phyloP scores from a whole-genome alignment of 2,329 filamentous ascomycete species.

The Graphiopsis chlorocephala region DNA sequence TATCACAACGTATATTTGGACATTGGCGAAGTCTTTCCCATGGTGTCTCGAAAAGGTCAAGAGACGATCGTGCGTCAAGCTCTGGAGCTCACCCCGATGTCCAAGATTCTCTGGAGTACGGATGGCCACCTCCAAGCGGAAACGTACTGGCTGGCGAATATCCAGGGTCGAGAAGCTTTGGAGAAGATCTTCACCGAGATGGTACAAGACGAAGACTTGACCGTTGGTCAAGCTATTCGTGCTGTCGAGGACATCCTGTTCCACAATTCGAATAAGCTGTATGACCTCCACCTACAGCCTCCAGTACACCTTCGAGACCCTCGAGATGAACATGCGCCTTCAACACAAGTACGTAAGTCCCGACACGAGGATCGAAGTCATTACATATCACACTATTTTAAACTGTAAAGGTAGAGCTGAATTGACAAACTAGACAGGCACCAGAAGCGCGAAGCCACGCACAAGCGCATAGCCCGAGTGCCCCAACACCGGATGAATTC shows the following conservation, averaged over 20 bases:
- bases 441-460: no score
- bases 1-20: constrained; percentile 81
- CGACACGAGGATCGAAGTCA: no score
- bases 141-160: constrained; percentile 69
- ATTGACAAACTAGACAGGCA: neutral
- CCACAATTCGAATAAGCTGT: constrained; percentile 73
- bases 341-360: neutral
- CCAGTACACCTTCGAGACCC: neutral
- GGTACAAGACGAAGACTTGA: constrained; percentile 62
- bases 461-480: neutral
- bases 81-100: constrained; percentile 70
- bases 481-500: neutral
- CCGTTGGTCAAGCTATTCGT: constrained; percentile 58
- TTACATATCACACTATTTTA: neutral
- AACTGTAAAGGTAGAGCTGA: neutral
- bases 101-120: constrained; percentile 76
- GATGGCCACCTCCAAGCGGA: constrained; percentile 79
- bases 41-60: constrained; percentile 73
- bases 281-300: constrained; percentile 50
- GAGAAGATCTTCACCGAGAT: constrained; percentile 67
- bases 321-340: neutral
- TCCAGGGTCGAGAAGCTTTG: constrained; percentile 69
- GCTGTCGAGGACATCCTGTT: constrained; percentile 70
- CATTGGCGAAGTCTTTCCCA: constrained; percentile 78
- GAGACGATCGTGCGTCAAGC: constrained; percentile 67